Base-by-base conservation (phyloP, 2,329 filamentous ascomycete genomes). In the Cryphonectria parasitica region DNA sequence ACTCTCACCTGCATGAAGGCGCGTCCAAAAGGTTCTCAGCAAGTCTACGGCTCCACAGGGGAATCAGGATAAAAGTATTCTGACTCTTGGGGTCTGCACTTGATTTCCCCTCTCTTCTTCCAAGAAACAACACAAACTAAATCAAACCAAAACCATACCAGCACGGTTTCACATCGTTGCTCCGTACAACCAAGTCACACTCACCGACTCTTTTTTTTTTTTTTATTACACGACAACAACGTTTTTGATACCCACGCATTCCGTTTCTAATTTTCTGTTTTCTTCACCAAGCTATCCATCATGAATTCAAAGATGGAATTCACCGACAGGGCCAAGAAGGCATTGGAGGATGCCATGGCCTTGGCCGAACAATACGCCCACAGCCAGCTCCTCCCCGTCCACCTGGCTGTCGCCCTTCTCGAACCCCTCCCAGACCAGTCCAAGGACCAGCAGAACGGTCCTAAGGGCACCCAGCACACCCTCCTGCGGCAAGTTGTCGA, bases 401-500 rank as follows among this genome's bases (percentile, higher is more conserved):
- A 99, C 80, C 88, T 99, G 67, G 95, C 95, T 61, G 92, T 95
- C 68, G 90, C 92, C 64, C 88, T 96, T 71, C 88, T 95, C 77
- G 92, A 94, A 74, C 92, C 92, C 61, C 89, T 90, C 22, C 86
- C 89, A 72, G 92, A 94, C 80, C 88, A 86, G 75, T 94, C 92
- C 76, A 95, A 93, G 80, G 92, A 96, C 79, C 92, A 94, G 81
- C 93, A 93, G 82, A 94, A 95, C 78, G 86, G 87, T 6, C 89
- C 91, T 36, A 87, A 92, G 68, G 86, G 83, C 17, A 77, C 89
- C 49, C 84, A 86, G 41, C 82, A 89, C 75, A 93, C 95, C n/a
- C 89, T 99, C 68, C 97, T 98, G 85, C 90, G 93, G 75, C 96
- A 99, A 82, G 95, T 98, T 70, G 87, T 99, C 73, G 95, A 99